Base-by-base conservation (phyloP, 192 early-diverging fungal genomes). In the Coemansia sp. region DNA sequence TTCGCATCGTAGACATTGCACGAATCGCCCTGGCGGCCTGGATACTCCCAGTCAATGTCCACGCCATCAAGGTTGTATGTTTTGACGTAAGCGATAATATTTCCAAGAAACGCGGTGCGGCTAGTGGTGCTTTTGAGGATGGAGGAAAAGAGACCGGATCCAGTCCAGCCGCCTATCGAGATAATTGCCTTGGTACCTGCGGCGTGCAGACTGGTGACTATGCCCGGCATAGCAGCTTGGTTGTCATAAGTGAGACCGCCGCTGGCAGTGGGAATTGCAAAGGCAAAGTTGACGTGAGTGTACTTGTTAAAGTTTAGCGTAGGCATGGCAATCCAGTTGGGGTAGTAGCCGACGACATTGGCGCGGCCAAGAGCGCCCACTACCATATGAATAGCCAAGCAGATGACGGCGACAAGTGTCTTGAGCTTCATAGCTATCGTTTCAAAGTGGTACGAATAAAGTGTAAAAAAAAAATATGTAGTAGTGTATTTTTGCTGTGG, bases 121-220 rank as follows among this genome's bases (percentile, higher is more conserved):
- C 47, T 68, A 22, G 60, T 32, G 20, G 68, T 40, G 35, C 70
- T 67, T 24, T 82, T 75, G 10, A 78, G 73, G 63, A 89, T 85
- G 3, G 76, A 43, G 8, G 86, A 87, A 70, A 89, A 88, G 32
- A 66, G 75, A 61, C 83, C 73, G 13, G 88, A 89, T 40, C 89
- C 88, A 53, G 82, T 87, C 89, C 89, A 92, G 8, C 90, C 90
- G 61, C 90, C 90, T 44, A 90, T 82, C 12, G 89, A 86, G 35
- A 92, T 59, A 32, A 89, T 62, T 22, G 89, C 85, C 39, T 84
- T 86, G 39, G 73, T 44, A 10, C 59, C 62, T 1, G 52, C 41
- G 4, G 37, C 4, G 30, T 74, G 63, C 20, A 66, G 27, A 24
- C 55, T 32, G 45, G 40, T 64, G 20, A 75, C 62, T 12, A 71